Evolutionary conservation across 2,329 filamentous ascomycete genomes (phyloP).

Genomic region (Colletotrichum echinochloae): DNA sequence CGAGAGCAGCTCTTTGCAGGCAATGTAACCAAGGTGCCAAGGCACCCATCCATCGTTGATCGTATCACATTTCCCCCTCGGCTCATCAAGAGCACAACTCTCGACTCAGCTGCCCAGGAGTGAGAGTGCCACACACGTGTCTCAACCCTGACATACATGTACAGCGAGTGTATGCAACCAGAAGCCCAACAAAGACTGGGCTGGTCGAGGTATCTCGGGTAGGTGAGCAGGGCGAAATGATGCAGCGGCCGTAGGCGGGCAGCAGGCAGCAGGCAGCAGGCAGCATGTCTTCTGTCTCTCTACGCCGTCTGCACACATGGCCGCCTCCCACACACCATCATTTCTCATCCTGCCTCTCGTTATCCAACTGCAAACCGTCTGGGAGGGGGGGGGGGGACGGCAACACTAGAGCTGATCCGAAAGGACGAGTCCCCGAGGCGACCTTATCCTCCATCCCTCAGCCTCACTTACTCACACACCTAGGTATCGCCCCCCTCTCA

Average conservation of each 20-base stretch:
- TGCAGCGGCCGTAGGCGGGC: no score
- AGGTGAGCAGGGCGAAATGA: neutral
- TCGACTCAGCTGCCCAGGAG: constrained; percentile 9
- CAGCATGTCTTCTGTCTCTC: constrained; percentile 18
- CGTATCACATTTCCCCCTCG: neutral
- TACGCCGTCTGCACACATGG: constrained; percentile 25
- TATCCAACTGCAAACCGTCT: constrained; percentile 15
- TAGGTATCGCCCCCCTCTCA: neutral
- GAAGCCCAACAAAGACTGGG: constrained; percentile 7
- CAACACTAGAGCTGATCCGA: constrained; percentile 7
- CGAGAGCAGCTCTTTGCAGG: neutral
- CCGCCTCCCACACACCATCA: constrained; percentile 1
- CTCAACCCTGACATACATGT: neutral
- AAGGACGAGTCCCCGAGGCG: neutral
- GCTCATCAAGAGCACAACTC: neutral
- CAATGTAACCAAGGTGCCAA: neutral
- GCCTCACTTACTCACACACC: constrained; percentile 30
- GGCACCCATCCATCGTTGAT: neutral
- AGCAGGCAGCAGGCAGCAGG: neutral
- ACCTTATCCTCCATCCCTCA: neutral
- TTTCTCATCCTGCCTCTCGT: constrained; percentile 13
- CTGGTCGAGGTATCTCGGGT: neutral
- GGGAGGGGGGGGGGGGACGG: no score
- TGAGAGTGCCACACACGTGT: neutral
- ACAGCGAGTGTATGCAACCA: constrained; percentile 4